phyloP scores from a whole-genome alignment of 495 filamentous ascomycete species.

The Tuber indicum region DNA sequence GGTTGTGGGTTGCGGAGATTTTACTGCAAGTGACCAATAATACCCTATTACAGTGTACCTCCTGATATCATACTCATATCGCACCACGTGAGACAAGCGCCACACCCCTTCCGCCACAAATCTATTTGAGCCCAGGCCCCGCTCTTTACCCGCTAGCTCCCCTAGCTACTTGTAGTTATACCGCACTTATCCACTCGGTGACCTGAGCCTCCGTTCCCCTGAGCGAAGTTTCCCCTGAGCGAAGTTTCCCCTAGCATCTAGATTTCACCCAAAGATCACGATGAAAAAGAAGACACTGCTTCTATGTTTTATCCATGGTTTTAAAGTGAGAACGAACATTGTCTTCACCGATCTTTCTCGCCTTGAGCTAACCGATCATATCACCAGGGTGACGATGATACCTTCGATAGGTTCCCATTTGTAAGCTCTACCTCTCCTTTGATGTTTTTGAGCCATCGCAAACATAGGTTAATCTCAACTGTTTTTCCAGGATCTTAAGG shows the following conservation, averaged over 20 bases:
- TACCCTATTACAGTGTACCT: not conserved
- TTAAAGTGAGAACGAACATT: constrained; percentile 61
- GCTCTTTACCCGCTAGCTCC: not conserved
- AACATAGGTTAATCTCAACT: not conserved
- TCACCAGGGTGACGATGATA: constrained; percentile 73
- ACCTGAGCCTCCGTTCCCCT: not conserved
- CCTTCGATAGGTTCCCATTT: constrained; percentile 56
- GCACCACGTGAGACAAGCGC: not conserved
- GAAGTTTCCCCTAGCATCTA: not conserved
- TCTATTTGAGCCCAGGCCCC: not conserved
- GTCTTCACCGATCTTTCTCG: not conserved
- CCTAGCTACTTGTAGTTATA: too few species aligned
- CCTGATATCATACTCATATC: too few species aligned
- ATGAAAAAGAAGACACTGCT: constrained; percentile 84
- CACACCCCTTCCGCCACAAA: not conserved
- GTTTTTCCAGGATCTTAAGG: constrained; percentile 68
- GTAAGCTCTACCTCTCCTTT: constrained; percentile 11
- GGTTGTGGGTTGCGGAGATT: too few species aligned
- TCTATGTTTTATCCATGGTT: constrained; percentile 91
- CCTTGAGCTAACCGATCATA: constrained; percentile 22
- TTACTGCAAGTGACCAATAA: not conserved
- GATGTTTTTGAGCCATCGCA: not conserved
- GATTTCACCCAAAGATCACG: constrained; percentile 10
- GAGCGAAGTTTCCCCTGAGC: not conserved
- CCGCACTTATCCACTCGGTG: too few species aligned